Percentiles rank a stretch among this genome's conserved stretches.
Evolutionary conservation across 768 basidiomycete genomes (phyloP).

Genomic region (Amanita molliuscula): DNA sequence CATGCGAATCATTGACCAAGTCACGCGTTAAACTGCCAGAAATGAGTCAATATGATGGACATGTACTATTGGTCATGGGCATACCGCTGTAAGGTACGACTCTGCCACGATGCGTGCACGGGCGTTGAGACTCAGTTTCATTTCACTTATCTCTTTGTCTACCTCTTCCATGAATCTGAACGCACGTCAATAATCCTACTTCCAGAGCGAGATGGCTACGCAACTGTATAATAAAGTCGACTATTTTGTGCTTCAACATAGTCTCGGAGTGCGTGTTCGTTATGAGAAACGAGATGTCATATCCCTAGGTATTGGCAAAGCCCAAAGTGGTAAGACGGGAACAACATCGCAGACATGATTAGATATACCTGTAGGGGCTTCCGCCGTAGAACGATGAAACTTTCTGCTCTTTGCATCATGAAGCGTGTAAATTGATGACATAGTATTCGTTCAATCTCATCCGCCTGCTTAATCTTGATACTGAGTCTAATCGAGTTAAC

Average conservation of each 20-base stretch:
- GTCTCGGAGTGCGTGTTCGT: slow-evolving; percentile 96
- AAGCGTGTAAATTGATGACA: slow-evolving; percentile 98
- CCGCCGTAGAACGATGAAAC: slow-evolving; percentile 90
- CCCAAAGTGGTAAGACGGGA: background rate
- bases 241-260: slow-evolving; percentile 99
- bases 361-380: slow-evolving; percentile 77
- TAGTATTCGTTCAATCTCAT: slow-evolving; percentile 95
- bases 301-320: slow-evolving; percentile 52
- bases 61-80: slow-evolving; percentile 16
- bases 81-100: slow-evolving; percentile 85
- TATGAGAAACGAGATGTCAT: slow-evolving; percentile 97
- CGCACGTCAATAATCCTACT: slow-evolving; percentile 2
- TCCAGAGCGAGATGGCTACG: slow-evolving; percentile 15
- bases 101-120: slow-evolving; percentile 96
- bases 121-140: slow-evolving; percentile 95
- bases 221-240: slow-evolving; percentile 98
- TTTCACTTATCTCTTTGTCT: slow-evolving; percentile 98
- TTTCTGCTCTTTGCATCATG: slow-evolving; percentile 98
- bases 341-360: background rate
- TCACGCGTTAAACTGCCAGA: slow-evolving; percentile 29
- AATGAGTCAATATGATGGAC: background rate
- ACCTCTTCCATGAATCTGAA: slow-evolving; percentile 96
- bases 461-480: slow-evolving; percentile 98
- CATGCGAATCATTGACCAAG: background rate
- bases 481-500: slow-evolving; percentile 95